Evolutionary conservation across 2,329 filamentous ascomycete genomes (phyloP).

Genomic region (Scortechinia acanthostroma): DNA sequence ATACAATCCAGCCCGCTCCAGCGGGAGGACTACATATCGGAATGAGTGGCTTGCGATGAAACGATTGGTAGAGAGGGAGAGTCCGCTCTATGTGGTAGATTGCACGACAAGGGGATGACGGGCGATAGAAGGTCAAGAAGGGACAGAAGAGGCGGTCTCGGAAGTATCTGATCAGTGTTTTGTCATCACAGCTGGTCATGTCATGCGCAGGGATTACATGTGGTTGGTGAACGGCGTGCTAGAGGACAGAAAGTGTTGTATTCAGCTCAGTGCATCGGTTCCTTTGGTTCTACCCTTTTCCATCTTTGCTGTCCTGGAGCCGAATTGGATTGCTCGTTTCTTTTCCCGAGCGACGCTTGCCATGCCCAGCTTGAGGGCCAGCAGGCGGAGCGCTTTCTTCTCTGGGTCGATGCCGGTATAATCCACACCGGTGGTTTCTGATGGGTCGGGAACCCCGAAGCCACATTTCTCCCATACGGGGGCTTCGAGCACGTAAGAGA

Average conservation of each 20-base stretch:
- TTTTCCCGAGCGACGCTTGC: slow-evolving; percentile 70
- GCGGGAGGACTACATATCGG: too few species aligned
- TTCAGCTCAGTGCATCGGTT: slow-evolving; percentile 26
- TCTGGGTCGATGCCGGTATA: slow-evolving; percentile 62
- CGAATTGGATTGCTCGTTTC: slow-evolving; percentile 87
- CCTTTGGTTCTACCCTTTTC: slow-evolving; percentile 64
- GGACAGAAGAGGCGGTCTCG: not conserved
- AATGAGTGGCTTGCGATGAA: too few species aligned
- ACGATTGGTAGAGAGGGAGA: too few species aligned
- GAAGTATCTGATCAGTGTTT: slow-evolving; percentile 1
- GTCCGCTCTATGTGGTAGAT: too few species aligned
- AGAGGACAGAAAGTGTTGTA: too few species aligned
- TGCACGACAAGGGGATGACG: too few species aligned
- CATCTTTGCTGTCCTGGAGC: slow-evolving; percentile 77
- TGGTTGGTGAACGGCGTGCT: too few species aligned
- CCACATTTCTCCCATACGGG: slow-evolving; percentile 84
- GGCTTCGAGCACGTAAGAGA: slow-evolving; percentile 69
- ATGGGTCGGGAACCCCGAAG: slow-evolving; percentile 47
- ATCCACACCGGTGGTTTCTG: slow-evolving; percentile 13
- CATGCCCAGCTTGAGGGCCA: slow-evolving; percentile 73
- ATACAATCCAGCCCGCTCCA: too few species aligned
- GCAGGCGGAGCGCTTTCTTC: slow-evolving; percentile 72
- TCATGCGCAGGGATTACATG: not conserved
- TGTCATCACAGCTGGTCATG: slow-evolving; percentile 1
- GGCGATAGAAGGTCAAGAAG: too few species aligned